phyloP scores from a whole-genome alignment of 2,329 filamentous ascomycete genomes.

The Pestalotiopsis sp. region DNA sequence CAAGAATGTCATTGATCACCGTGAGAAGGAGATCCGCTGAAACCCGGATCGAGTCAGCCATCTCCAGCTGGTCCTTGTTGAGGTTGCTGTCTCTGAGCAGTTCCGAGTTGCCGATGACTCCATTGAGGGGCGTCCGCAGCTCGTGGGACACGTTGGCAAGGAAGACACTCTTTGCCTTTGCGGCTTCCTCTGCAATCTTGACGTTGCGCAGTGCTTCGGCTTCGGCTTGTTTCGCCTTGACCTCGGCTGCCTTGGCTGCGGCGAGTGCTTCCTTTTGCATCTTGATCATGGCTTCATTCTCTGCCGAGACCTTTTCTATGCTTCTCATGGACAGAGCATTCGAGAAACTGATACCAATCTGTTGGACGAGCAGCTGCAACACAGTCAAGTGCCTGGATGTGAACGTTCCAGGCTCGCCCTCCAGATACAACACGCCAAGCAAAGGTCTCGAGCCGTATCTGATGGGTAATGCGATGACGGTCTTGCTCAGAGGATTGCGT shows the following conservation, averaged over 20 bases:
- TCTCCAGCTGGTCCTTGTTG: conserved; percentile 77
- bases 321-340: conserved; percentile 70
- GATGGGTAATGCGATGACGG: conserved; percentile 80
- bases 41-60: conserved; percentile 83
- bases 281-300: conserved; percentile 77
- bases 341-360: conserved; percentile 73
- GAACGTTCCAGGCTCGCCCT: conserved; percentile 74
- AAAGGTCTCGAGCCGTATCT: conserved; percentile 70
- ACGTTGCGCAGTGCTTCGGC: conserved; percentile 77
- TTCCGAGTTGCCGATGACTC: conserved; percentile 87
- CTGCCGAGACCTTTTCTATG: conserved; percentile 75
- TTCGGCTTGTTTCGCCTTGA: conserved; percentile 76
- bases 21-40: conserved; percentile 86
- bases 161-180: conserved; percentile 82
- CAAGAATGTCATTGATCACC: conserved; percentile 94
- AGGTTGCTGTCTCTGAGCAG: conserved; percentile 76
- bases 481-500: conserved; percentile 69
- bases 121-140: conserved; percentile 79
- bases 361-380: conserved; percentile 72
- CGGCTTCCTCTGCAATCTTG: conserved; percentile 80
- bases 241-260: conserved; percentile 72
- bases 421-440: conserved; percentile 74
- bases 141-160: conserved; percentile 81
- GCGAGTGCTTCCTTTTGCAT: conserved; percentile 74
- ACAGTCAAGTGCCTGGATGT: conserved; percentile 73